phyloP scores from a whole-genome alignment of 2,329 filamentous ascomycete genomes.

The Sporothrix dimorphospora region DNA sequence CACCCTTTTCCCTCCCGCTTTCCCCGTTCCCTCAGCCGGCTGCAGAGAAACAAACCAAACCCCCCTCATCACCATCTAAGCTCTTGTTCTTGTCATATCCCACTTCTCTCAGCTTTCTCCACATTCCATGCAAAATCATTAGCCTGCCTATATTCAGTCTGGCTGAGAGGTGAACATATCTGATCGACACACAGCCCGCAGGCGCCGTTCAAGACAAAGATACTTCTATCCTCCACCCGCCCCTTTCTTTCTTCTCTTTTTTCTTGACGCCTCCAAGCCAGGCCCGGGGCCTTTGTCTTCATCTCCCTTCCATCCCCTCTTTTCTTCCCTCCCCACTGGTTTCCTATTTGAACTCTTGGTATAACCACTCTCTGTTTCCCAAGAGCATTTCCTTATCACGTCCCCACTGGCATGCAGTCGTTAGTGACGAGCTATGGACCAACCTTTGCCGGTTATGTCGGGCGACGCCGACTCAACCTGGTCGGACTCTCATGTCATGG shows the following conservation, averaged over 20 bases:
- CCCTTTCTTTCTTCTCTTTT: not conserved
- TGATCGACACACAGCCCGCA: conserved; percentile 37
- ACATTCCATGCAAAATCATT: conserved; percentile 31
- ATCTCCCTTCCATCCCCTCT: conserved; percentile 1
- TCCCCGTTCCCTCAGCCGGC: not conserved
- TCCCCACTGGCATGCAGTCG: conserved; percentile 46
- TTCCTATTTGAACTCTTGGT: conserved; percentile 5
- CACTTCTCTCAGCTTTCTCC: conserved; percentile 30
- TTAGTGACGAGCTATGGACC: conserved; percentile 54
- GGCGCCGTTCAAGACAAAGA: conserved; percentile 26
- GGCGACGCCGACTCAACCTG: conserved; percentile 50
- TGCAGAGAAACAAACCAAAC: conserved; percentile 3
- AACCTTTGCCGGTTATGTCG: conserved; percentile 46
- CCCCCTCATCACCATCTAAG: conserved; percentile 9
- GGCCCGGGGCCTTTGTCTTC: conserved; percentile 4
- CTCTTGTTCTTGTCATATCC: conserved; percentile 12
- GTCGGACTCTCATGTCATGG: conserved; percentile 51
- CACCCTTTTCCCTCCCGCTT: not conserved
- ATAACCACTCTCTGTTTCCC: conserved; percentile 26
- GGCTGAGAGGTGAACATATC: conserved; percentile 33
- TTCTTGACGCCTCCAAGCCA: conserved; percentile 17
- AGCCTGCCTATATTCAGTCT: conserved; percentile 27
- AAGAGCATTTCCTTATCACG: conserved; percentile 8
- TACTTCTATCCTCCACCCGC: not conserved
- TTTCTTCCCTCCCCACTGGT: not conserved